Evolutionary conservation across 208 protist genomes (phyloP).

Genomic region (Eutreptiella sp.): DNA sequence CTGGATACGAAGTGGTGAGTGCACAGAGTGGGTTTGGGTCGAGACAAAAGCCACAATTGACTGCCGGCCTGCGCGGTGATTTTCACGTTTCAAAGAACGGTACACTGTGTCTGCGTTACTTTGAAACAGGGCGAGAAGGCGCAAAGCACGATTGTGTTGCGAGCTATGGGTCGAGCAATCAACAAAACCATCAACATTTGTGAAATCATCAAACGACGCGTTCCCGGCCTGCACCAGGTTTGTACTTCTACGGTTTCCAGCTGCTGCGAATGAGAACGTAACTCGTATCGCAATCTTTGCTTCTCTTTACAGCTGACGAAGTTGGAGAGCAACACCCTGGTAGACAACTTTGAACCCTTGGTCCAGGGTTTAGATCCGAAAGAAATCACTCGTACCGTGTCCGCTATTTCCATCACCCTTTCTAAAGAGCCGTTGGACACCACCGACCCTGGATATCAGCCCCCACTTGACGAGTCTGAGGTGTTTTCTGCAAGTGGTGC

Average conservation of each 20-base stretch:
- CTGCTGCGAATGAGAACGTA: too few species aligned
- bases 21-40: too few species aligned
- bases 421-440: constrained; percentile 70
- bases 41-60: too few species aligned
- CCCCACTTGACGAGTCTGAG: constrained; percentile 69
- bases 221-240: constrained; percentile 78
- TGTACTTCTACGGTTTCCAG: too few species aligned
- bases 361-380: constrained; percentile 5
- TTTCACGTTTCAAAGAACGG: too few species aligned
- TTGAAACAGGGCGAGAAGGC: constrained; percentile 65
- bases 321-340: constrained; percentile 64
- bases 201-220: constrained; percentile 81
- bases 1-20: too few species aligned
- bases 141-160: constrained; percentile 76
- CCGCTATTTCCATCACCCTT: constrained; percentile 75
- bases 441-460: constrained; percentile 76
- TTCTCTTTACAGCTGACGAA: too few species aligned
- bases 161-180: constrained; percentile 75
- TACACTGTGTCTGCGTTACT: constrained; percentile 44
- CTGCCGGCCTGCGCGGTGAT: too few species aligned
- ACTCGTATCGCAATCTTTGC: too few species aligned
- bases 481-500: too few species aligned
- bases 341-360: constrained; percentile 65
- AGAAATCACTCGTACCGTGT: constrained; percentile 41
- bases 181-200: constrained; percentile 81